Evolutionary conservation across 23 red algal species (phyloP).

Genomic region (Gracilaria domingensis): DNA sequence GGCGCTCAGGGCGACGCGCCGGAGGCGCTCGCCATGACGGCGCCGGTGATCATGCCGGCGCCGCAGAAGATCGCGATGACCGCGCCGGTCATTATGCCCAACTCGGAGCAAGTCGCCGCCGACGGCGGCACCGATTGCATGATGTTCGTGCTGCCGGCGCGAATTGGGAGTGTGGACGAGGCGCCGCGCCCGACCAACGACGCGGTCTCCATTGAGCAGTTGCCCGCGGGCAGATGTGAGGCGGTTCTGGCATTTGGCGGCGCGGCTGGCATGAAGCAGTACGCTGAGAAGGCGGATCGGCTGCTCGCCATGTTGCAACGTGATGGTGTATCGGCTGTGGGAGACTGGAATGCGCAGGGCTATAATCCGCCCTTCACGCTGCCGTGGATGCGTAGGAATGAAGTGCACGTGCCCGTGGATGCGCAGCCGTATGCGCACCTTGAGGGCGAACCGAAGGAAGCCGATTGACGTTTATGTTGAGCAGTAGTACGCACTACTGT

Average conservation of each 20-base stretch:
- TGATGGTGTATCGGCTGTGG: conserved; percentile 60
- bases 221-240: conserved; percentile 62
- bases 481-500: too few relatives aligned
- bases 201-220: conserved; percentile 53
- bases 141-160: conserved; percentile 87
- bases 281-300: conserved; percentile 38
- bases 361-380: conserved; percentile 96
- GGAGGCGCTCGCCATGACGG: conserved; percentile 33
- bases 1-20: neutral
- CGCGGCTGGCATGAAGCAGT: conserved; percentile 25
- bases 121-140: conserved; percentile 44
- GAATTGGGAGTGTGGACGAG: conserved; percentile 68
- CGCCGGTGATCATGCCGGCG: conserved; percentile 27
- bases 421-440: neutral
- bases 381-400: conserved; percentile 85
- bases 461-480: neutral
- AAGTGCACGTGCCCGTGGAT: conserved; percentile 88
- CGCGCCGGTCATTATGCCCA: conserved; percentile 79
- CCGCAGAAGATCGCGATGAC: conserved; percentile 86
- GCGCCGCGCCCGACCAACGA: conserved; percentile 85
- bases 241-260: conserved; percentile 74
- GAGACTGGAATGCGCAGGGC: conserved; percentile 73
- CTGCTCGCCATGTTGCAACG: conserved; percentile 51
- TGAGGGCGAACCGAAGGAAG: neutral
- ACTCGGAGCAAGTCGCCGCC: neutral